Evolutionary conservation across 2,329 filamentous ascomycete species (phyloP).

Genomic region (Neopestalotiopsis sp.): DNA sequence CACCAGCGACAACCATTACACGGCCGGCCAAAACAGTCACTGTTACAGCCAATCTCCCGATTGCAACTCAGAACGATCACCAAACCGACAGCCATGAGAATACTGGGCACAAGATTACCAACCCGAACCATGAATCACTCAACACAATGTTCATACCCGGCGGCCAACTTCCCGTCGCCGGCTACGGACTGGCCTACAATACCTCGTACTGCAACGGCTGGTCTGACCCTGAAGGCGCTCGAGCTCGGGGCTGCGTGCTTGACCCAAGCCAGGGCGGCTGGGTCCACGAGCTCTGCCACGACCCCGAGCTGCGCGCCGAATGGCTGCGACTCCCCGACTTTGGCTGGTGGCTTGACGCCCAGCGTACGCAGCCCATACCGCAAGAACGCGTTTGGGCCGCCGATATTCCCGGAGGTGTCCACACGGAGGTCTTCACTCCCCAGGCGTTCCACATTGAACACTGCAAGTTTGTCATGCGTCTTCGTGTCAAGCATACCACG

Average conservation of each 20-base stretch:
- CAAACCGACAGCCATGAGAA: background rate
- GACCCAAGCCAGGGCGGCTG: background rate
- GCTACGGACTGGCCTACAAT: constrained; percentile 1
- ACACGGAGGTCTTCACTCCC: background rate
- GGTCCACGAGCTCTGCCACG: background rate
- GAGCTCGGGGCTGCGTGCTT: background rate
- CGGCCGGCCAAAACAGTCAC: background rate
- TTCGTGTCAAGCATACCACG: background rate
- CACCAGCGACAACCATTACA: background rate
- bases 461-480: constrained; percentile 1
- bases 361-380: background rate
- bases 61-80: background rate
- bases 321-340: background rate
- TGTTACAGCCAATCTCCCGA: background rate
- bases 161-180: background rate
- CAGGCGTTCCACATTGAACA: constrained; percentile 1
- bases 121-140: background rate
- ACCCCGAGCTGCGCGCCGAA: background rate
- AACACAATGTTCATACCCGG: background rate
- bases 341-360: background rate
- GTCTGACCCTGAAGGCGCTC: background rate
- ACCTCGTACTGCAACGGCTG: constrained; percentile 4
- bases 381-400: background rate
- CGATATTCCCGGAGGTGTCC: background rate
- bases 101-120: background rate